Conservation (phyloP, 208 protist species). For the Trypanosoma rangeli region DNA sequence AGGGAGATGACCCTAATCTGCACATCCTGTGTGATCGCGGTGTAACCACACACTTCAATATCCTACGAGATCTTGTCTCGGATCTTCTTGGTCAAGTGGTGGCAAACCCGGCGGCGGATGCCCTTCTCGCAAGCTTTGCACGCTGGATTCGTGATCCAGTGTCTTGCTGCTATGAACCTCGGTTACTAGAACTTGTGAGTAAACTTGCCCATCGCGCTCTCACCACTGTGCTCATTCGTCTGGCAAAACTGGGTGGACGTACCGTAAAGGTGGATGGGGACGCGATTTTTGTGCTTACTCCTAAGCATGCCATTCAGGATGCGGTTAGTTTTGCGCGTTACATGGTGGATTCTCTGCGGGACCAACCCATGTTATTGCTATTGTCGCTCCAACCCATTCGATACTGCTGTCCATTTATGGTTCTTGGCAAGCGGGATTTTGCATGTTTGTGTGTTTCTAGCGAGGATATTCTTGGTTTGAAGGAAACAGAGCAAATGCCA, state of each 20-base stretch:
- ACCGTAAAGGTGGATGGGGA: constrained; percentile 77
- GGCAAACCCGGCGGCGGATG: constrained; percentile 60
- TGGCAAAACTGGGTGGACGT: constrained; percentile 84
- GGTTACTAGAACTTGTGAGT: constrained; percentile 75
- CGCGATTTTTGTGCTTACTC: constrained; percentile 75
- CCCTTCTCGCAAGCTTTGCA: constrained; percentile 72
- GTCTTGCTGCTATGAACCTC: constrained; percentile 80
- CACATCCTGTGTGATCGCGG: constrained; percentile 78
- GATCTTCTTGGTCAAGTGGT: constrained; percentile 79
- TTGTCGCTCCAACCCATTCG: constrained; percentile 73
- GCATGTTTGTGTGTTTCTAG: constrained; percentile 56
- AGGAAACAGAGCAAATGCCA: constrained; percentile 29
- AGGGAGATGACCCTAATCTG: constrained; percentile 76
- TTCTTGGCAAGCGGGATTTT: constrained; percentile 72
- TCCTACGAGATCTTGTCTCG: constrained; percentile 84
- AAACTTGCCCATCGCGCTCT: constrained; percentile 78
- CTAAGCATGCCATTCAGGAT: constrained; percentile 79
- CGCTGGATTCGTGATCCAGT: constrained; percentile 87
- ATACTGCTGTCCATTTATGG: constrained; percentile 76
- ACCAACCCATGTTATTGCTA: constrained; percentile 89
- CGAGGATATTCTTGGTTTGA: constrained; percentile 31
- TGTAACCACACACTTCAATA: constrained; percentile 88
- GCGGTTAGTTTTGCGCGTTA: constrained; percentile 76
- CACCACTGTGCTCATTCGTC: constrained; percentile 70
- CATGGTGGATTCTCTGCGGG: constrained; percentile 73